Evolutionary conservation across 805 yeast genomes (phyloP).

Genomic region (Saccharomycopsis javanensis): DNA sequence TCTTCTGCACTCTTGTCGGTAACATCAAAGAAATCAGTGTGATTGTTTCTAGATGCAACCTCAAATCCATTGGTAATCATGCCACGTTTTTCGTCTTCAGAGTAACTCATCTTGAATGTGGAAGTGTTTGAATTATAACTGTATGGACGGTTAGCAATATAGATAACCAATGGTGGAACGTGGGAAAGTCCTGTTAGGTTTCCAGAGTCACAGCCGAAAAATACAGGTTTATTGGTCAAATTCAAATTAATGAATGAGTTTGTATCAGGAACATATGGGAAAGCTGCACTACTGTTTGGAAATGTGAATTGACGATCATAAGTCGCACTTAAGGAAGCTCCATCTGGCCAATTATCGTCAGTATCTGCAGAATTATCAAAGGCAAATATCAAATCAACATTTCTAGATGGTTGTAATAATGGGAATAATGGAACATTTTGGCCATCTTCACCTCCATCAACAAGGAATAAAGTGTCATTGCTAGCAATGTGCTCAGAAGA

Average conservation of each 20-base stretch:
- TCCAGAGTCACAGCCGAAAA: constrained; percentile 70
- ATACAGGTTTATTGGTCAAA: constrained; percentile 59
- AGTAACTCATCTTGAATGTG: constrained; percentile 57
- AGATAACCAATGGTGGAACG: constrained; percentile 69
- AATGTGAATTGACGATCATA: constrained; percentile 47
- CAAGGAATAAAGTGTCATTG: constrained; percentile 40
- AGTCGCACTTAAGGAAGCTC: constrained; percentile 46
- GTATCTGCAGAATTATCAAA: constrained; percentile 63
- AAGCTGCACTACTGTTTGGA: constrained; percentile 40
- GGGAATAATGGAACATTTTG: constrained; percentile 61
- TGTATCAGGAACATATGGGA: constrained; percentile 74
- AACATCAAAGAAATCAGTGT: constrained; percentile 33
- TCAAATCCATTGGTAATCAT: constrained; percentile 72
- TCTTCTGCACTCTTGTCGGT: constrained; percentile 35
- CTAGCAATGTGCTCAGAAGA: constrained; percentile 30
- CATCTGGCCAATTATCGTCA: constrained; percentile 53
- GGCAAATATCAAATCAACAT: constrained; percentile 56
- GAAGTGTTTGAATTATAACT: constrained; percentile 61
- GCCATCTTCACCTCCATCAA: constrained; percentile 65
- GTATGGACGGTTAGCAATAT: constrained; percentile 64
- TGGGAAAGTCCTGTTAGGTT: constrained; percentile 11
- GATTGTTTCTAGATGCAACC: constrained; percentile 52
- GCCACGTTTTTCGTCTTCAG: constrained; percentile 42
- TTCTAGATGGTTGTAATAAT: constrained; percentile 47
- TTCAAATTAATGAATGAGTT: constrained; percentile 49